Evolutionary conservation across 345 rosid genomes (phyloP).

Genomic region (Laguncularia racemosa): DNA sequence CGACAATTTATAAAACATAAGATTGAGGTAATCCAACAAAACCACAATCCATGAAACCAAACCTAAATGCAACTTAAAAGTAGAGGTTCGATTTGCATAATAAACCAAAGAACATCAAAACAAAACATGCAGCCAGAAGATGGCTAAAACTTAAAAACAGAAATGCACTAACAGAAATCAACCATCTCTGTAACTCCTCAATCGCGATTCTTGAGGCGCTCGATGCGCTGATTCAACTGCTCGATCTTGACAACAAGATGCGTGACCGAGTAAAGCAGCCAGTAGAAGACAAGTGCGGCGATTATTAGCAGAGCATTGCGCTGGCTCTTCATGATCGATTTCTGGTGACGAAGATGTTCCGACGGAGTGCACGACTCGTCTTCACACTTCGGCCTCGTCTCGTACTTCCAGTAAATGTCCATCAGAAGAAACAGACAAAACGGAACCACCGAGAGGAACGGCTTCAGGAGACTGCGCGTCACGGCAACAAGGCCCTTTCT

Average conservation of each 20-base stretch:
- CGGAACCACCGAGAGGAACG: slow-evolving; percentile 81
- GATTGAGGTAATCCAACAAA: too few relatives aligned
- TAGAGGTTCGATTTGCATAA: too few relatives aligned
- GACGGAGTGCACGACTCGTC: slow-evolving; percentile 67
- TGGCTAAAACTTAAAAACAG: too few relatives aligned
- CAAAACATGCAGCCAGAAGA: too few relatives aligned
- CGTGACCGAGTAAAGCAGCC: slow-evolving; percentile 82
- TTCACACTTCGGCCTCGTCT: slow-evolving; percentile 67
- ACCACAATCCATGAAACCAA: too few relatives aligned
- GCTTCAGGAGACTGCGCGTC: slow-evolving; percentile 80
- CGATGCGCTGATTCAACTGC: slow-evolving; percentile 60
- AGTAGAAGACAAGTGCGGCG: slow-evolving; percentile 71
- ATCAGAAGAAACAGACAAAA: slow-evolving; percentile 74
- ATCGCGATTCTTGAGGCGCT: slow-evolving; percentile 51
- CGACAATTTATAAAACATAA: too few relatives aligned
- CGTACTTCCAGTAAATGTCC: slow-evolving; percentile 97
- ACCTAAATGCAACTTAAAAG: too few relatives aligned
- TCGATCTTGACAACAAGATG: slow-evolving; percentile 56
- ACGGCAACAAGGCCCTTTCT: slow-evolving; percentile 70
- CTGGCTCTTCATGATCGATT: slow-evolving; percentile 85
- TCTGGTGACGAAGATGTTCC: slow-evolving; percentile 87
- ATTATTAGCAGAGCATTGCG: slow-evolving; percentile 73
- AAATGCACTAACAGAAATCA: too few relatives aligned
- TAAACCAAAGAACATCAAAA: too few relatives aligned
- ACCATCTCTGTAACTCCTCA: neutral